Evolutionary conservation across 1,139 yeast genomes (phyloP), one percentile per base, ranked within the genome.

Genomic region (Candida sanyaensis): DNA sequence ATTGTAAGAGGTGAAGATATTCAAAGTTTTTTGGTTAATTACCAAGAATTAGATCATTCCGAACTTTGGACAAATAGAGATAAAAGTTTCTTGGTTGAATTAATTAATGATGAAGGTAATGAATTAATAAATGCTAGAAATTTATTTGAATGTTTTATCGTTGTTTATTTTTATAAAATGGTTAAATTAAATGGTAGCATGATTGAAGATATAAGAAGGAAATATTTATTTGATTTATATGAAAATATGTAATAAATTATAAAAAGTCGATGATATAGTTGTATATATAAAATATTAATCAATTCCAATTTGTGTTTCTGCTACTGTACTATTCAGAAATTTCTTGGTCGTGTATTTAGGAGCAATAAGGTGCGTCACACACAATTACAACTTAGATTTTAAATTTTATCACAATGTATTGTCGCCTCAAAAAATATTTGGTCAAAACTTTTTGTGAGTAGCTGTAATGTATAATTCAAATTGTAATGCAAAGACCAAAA

Each of bases 1-100:
- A 58, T 77, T 36, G 78, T 75, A 44, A 68, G 71, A 2, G 55
- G 69, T 33, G 81, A 78, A 50, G 81, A 76, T 54, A 73, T 76
- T 28, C 78, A 75, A 52, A 71, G 68, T 44, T 76, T 77, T 51
- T 65, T 70, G 5, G 69, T 70, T 9, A 73, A 71, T 49, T 77
- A 75, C 53, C 68, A 70, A 41, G 63, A 77, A 1, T 59, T 77
- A 34, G 62, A 61, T 43, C 66, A 63, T 45, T 57, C 60, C 32
- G 77, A 71, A 24, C 40, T 30, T 13, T 76, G 80, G 77, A 59
- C 63, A 10, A 67, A 63, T 31, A 59, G 80, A 55, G 76, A 73
- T 51, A 52, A 59, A 9, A 54, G 52, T 34, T 69, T 66, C 49
- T 55, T 68, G 9, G 53, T 53, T 11, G 30, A 43, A 27, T 38